Conservation (phyloP, 177 flowering plant genomes). For the Telopea speciosissima region DNA sequence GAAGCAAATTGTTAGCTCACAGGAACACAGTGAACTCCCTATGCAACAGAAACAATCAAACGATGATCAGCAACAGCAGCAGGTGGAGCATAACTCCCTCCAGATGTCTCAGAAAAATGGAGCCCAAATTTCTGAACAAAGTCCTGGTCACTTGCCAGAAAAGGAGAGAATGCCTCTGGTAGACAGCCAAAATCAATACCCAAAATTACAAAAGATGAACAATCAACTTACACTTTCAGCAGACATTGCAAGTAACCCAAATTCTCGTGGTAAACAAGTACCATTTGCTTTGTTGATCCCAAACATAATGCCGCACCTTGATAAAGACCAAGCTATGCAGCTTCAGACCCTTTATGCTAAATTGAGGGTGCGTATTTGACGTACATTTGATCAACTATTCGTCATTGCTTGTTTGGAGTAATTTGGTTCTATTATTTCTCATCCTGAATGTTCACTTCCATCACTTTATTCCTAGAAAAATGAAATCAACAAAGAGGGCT, state of each 20-base stretch:
- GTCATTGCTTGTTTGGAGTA: neutral
- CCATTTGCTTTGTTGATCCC: conserved; percentile 73
- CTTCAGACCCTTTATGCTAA: conserved; percentile 52
- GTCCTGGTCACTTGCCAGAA: conserved; percentile 23
- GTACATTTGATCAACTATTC: neutral
- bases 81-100: conserved; percentile 23
- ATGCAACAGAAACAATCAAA: conserved; percentile 29
- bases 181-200: conserved; percentile 35
- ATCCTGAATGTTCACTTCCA: conserved; percentile 4
- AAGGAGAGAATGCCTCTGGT: conserved; percentile 22
- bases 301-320: conserved; percentile 61
- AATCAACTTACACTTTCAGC: conserved; percentile 36
- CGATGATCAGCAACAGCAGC: conserved; percentile 27
- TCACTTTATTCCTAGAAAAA: conserved; percentile 39
- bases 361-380: conserved; percentile 51
- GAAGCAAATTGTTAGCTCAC: conserved; percentile 21
- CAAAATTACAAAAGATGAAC: conserved; percentile 37
- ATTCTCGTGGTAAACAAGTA: conserved; percentile 43
- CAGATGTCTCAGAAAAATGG: conserved; percentile 32
- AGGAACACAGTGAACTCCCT: conserved; percentile 25
- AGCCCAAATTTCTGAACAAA: conserved; percentile 36
- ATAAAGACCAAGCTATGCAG: conserved; percentile 76
- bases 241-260: conserved; percentile 32
- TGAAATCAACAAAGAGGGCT: conserved; percentile 68
- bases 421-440: neutral